These are phyloP conservation scores for Aspergillus transmontanensis DNA, from an alignment of 2,329 filamentous ascomycete species.

Conservation along the genomic window DNA sequence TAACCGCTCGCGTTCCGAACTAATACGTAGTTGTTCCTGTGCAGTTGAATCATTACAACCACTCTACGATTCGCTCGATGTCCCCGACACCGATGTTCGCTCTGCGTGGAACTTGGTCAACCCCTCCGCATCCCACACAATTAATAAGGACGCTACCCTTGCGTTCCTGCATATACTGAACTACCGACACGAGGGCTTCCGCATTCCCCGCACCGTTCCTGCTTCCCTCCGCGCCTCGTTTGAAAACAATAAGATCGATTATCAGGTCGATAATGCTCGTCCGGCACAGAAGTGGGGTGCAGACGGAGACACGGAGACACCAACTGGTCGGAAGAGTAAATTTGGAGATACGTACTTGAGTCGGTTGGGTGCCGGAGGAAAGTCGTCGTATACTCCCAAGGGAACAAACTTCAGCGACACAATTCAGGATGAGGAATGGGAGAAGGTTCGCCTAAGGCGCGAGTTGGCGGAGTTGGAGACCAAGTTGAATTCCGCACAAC, in stretches of 20 bases:
- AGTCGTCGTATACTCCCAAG: conserved; percentile 75
- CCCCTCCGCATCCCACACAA: conserved; percentile 76
- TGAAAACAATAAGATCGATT: conserved; percentile 95
- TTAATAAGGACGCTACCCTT: conserved; percentile 92
- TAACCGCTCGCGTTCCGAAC: neutral
- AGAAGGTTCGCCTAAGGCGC: conserved; percentile 92
- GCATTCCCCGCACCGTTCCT: conserved; percentile 88
- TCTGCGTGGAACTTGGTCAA: conserved; percentile 98
- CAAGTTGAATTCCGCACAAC: conserved; percentile 82
- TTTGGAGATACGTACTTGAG: conserved; percentile 97
- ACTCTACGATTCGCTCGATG: conserved; percentile 72
- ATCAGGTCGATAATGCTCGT: conserved; percentile 79
- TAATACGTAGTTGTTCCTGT: conserved; percentile 24
- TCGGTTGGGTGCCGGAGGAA: conserved; percentile 74
- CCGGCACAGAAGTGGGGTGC: conserved; percentile 76
- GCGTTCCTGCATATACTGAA: conserved; percentile 97
- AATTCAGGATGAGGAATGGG: conserved; percentile 90
- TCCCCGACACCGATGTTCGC: conserved; percentile 76
- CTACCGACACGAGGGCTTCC: conserved; percentile 90
- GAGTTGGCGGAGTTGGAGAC: conserved; percentile 86
- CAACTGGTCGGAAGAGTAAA: conserved; percentile 89
- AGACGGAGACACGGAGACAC: conserved; percentile 75
- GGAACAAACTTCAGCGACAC: conserved; percentile 89
- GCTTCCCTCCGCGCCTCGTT: conserved; percentile 89
- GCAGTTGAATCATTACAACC: conserved; percentile 76